Evolutionary conservation across 306 rosid genomes (phyloP).

Genomic region (Inga leiocalycina): DNA sequence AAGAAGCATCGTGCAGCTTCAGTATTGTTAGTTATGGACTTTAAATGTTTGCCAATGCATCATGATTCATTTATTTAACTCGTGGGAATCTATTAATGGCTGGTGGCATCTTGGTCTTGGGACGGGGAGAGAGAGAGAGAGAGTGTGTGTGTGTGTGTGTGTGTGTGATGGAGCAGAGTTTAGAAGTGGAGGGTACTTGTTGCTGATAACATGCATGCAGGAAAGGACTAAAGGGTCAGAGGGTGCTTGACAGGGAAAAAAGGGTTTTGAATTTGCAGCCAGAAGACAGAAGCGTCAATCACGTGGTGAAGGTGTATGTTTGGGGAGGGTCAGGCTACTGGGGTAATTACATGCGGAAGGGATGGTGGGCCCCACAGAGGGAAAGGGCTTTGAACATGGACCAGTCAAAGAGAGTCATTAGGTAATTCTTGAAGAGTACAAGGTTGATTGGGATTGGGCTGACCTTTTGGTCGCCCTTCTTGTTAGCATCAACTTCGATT

Average conservation of each 20-base stretch:
- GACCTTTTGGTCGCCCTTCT: slow-evolving; percentile 38
- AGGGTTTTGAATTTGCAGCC: slow-evolving; percentile 12
- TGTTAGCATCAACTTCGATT: slow-evolving; percentile 35
- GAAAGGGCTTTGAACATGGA: slow-evolving; percentile 31
- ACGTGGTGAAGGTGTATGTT: slow-evolving; percentile 43
- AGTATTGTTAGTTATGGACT: not conserved
- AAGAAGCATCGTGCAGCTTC: not conserved
- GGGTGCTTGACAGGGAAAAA: not conserved
- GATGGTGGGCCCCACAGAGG: slow-evolving; percentile 22
- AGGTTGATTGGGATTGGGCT: slow-evolving; percentile 31
- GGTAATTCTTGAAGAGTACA: slow-evolving; percentile 33
- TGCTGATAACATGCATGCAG: slow-evolving; percentile 38
- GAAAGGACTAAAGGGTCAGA: slow-evolving; percentile 29
- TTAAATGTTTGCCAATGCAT: not conserved
- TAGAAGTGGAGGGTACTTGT: slow-evolving; percentile 22
- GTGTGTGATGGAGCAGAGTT: slow-evolving; percentile 11
- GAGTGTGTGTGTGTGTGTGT: not conserved
- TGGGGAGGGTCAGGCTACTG: slow-evolving; percentile 35
- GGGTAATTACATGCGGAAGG: slow-evolving; percentile 46
- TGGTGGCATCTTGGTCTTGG: not conserved
- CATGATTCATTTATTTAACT: not conserved
- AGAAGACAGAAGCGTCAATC: slow-evolving; percentile 57
- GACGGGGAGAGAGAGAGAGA: slow-evolving; percentile 17
- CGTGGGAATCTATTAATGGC: not conserved
- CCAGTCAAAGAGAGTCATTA: slow-evolving; percentile 40